A percentile compares a stretch with the other conserved stretches of the same genome.
Evolutionary conservation across 78 protist genomes (phyloP).

Genomic region (Dictyostelium purpureum): DNA sequence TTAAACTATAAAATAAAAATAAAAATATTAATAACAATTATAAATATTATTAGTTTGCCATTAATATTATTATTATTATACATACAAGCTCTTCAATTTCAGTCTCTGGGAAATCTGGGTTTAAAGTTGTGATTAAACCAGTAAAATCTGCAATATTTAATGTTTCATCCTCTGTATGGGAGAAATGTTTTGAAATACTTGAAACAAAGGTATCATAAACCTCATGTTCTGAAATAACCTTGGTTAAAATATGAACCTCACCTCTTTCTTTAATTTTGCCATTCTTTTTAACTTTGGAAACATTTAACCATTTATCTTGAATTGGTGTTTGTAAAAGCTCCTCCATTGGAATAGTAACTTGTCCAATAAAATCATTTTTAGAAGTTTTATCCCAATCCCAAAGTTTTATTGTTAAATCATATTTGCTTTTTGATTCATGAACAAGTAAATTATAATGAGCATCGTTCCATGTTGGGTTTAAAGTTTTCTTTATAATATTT

Average conservation of each 20-base stretch:
- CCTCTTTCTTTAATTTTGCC: conserved; percentile 40
- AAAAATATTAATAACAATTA: not conserved
- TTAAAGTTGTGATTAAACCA: conserved; percentile 26
- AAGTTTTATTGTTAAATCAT: conserved; percentile 16
- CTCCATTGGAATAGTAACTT: conserved; percentile 8
- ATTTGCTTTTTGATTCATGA: conserved; percentile 34
- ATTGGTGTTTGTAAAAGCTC: not conserved
- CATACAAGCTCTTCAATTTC: conserved; percentile 34
- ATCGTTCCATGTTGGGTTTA: conserved; percentile 60
- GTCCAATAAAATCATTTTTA: conserved; percentile 61
- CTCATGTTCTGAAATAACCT: conserved; percentile 10
- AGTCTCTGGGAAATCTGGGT: conserved; percentile 37
- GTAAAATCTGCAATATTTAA: conserved; percentile 22
- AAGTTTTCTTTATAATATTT: conserved; percentile 27
- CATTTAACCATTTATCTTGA: conserved; percentile 21
- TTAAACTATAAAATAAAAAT: not conserved
- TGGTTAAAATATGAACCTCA: conserved; percentile 15
- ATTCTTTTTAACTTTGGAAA: conserved; percentile 15
- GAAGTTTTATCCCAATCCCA: conserved; percentile 78
- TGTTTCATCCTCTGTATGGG: conserved; percentile 26
- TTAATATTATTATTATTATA: not conserved
- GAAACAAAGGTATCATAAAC: conserved; percentile 43
- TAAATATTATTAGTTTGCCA: too few species aligned
- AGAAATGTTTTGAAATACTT: conserved; percentile 62
- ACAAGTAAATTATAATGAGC: conserved; percentile 23